Evolutionary conservation across 768 basidiomycete genomes (phyloP).

Genomic region (Boletus rubropictus): DNA sequence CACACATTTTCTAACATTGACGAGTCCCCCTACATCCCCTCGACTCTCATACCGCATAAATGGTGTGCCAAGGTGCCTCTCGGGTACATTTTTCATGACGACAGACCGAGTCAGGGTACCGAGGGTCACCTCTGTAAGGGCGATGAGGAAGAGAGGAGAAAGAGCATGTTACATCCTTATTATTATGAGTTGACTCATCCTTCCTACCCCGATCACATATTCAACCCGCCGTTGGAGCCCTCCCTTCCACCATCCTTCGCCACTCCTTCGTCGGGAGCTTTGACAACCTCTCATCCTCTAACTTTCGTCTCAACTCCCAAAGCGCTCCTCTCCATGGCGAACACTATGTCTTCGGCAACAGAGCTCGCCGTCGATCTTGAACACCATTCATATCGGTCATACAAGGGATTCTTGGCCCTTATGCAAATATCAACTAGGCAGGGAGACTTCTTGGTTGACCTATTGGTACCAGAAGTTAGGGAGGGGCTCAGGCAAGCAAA

Average conservation of each 20-base stretch:
- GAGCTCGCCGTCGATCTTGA: constrained; percentile 95
- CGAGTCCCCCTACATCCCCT: constrained; percentile 57
- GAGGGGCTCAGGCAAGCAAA: constrained; percentile 71
- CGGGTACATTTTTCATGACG: constrained; percentile 48
- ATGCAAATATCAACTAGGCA: constrained; percentile 87
- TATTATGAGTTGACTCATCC: constrained; percentile 77
- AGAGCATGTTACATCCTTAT: constrained; percentile 63
- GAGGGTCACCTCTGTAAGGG: constrained; percentile 12
- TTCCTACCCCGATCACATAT: constrained; percentile 65
- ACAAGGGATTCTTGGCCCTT: constrained; percentile 82
- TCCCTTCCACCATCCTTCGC: constrained; percentile 54
- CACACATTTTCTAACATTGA: constrained; percentile 52
- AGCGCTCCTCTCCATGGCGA: constrained; percentile 58
- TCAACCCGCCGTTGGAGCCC: constrained; percentile 44
- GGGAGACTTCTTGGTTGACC: constrained; percentile 84
- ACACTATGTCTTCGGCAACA: constrained; percentile 51
- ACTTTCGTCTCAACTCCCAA: constrained; percentile 61
- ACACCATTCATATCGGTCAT: constrained; percentile 85
- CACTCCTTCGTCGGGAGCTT: constrained; percentile 32
- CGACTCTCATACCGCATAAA: constrained; percentile 55
- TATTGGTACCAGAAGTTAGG: constrained; percentile 55
- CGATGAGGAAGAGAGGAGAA: constrained; percentile 18
- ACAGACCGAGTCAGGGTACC: constrained; percentile 19
- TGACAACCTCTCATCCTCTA: constrained; percentile 37
- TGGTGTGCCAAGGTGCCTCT: constrained; percentile 80